phyloP scores from a whole-genome alignment of 768 basidiomycete species.

The Trametes elegans region DNA sequence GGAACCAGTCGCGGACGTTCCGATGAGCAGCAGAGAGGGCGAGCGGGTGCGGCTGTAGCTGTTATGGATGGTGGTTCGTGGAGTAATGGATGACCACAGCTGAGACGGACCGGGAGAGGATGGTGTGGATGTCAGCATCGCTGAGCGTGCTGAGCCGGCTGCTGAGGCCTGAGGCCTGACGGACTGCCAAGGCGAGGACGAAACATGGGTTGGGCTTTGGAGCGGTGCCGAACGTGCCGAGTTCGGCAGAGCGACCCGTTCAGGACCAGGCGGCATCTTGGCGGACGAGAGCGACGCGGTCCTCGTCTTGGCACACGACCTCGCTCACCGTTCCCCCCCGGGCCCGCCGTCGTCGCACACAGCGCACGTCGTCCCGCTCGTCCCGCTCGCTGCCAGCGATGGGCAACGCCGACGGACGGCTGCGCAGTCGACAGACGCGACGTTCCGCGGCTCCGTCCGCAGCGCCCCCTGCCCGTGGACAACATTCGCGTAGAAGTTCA shows the following conservation, averaged over 20 bases:
- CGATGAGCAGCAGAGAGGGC: constrained; percentile 8
- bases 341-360: not conserved
- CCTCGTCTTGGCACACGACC: not conserved
- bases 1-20: constrained; percentile 36
- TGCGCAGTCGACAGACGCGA: not conserved
- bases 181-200: too few species aligned
- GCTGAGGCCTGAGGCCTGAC: too few species aligned
- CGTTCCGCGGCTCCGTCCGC: not conserved
- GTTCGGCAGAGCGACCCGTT: not conserved
- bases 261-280: not conserved
- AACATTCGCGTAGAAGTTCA: too few species aligned
- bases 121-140: too few species aligned
- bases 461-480: too few species aligned
- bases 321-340: not conserved
- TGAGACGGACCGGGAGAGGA: too few species aligned
- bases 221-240: not conserved
- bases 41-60: not conserved
- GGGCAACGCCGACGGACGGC: not conserved
- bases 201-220: too few species aligned
- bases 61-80: too few species aligned
- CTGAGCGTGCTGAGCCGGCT: too few species aligned
- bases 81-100: not conserved
- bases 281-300: too few species aligned
- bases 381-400: not conserved
- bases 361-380: not conserved